A percentile compares a stretch with the other conserved stretches of the same genome.
Conservation (phyloP, 73 alveolate genomes). For the Paramecium biaurelia region DNA sequence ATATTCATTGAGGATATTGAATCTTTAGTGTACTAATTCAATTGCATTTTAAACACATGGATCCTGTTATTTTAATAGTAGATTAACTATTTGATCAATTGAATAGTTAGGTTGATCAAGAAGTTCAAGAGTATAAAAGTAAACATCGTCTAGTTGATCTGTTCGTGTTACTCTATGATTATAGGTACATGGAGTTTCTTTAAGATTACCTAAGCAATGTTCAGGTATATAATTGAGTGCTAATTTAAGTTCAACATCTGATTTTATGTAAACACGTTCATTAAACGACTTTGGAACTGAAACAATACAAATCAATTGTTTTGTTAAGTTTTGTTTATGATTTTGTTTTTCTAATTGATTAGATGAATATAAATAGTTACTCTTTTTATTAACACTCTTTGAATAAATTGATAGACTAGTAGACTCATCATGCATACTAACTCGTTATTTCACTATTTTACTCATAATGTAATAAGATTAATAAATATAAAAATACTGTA, state of each 20-base stretch:
- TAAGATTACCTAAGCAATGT: background rate
- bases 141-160: background rate
- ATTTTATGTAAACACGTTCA: background rate
- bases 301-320: background rate
- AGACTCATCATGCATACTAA: slow-evolving; percentile 4
- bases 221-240: background rate
- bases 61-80: background rate
- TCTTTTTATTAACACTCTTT: background rate
- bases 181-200: slow-evolving; percentile 29
- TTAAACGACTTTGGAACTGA: background rate
- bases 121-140: background rate
- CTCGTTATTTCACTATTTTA: background rate
- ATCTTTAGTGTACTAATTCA: background rate
- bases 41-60: background rate
- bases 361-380: background rate
- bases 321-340: background rate
- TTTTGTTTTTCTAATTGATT: background rate
- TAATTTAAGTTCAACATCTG: slow-evolving; percentile 26
- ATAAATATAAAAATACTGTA: background rate
- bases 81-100: background rate
- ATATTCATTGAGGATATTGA: background rate
- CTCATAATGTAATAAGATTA: background rate
- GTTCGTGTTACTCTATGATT: slow-evolving; percentile 25
- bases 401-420: background rate
- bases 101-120: background rate